Percentiles rank a stretch among this genome's conserved stretches.
Conservation (phyloP, 2,329 filamentous ascomycete genomes). For the Penicillium sp. region DNA sequence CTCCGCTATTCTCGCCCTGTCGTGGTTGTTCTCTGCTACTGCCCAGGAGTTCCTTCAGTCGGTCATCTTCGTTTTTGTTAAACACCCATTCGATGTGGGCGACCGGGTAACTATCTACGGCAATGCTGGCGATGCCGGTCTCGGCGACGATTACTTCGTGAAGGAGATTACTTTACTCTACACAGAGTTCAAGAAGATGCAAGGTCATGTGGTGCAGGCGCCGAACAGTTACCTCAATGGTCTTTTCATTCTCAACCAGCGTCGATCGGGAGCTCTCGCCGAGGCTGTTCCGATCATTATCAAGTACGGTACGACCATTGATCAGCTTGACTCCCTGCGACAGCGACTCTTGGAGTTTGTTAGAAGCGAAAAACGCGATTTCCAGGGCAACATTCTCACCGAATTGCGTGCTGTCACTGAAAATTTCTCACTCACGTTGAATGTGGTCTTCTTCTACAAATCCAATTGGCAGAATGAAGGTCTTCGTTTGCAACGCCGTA, state of each 20-base stretch:
- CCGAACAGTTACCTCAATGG: constrained; percentile 92
- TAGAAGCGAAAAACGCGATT: constrained; percentile 79
- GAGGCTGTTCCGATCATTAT: constrained; percentile 80
- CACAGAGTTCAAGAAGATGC: constrained; percentile 98
- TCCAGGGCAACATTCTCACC: constrained; percentile 78
- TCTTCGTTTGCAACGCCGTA: constrained; percentile 80
- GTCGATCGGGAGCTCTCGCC: constrained; percentile 80
- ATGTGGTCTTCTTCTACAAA: constrained; percentile 97
- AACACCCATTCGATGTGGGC: constrained; percentile 94
- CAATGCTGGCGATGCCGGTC: constrained; percentile 72
- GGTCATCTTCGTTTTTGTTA: constrained; percentile 92
- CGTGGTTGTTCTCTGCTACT: constrained; percentile 88
- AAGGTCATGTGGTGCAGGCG: constrained; percentile 91
- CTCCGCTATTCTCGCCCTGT: constrained; percentile 79
- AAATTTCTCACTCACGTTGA: constrained; percentile 80
- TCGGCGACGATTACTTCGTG: constrained; percentile 91
- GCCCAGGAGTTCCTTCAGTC: constrained; percentile 94
- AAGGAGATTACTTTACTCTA: constrained; percentile 90
- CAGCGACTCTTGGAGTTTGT: constrained; percentile 79
- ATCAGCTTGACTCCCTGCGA: constrained; percentile 79
- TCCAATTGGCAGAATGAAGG: constrained; percentile 95
- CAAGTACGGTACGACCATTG: constrained; percentile 79
- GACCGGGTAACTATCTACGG: constrained; percentile 90
- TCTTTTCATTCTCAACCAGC: constrained; percentile 91
- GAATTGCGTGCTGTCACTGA: constrained; percentile 77